phyloP scores from a whole-genome alignment of 495 filamentous ascomycete genomes.

The Apodospora peruviana region DNA sequence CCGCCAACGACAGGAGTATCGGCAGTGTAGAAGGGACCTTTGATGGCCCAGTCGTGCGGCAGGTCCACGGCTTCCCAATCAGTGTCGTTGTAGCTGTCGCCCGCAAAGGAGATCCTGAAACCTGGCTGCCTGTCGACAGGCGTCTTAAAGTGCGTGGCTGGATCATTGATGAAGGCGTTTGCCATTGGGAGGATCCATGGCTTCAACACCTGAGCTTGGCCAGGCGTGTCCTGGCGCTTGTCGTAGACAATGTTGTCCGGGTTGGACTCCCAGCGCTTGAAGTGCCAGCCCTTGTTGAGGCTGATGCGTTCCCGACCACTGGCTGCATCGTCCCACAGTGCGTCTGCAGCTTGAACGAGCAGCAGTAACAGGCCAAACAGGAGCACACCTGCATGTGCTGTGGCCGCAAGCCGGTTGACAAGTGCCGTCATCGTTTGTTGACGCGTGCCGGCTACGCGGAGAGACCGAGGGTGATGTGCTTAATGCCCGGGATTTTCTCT shows the following conservation, averaged over 20 bases:
- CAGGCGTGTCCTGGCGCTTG: no score
- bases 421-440: no score
- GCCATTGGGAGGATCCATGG: not conserved
- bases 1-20: slow-evolving; percentile 41
- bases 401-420: no score
- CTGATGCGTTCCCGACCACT: not conserved
- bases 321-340: no score
- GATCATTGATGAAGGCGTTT: not conserved
- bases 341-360: no score
- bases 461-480: no score
- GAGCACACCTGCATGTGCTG: no score
- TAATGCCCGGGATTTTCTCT: no score
- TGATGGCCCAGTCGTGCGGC: slow-evolving; percentile 46
- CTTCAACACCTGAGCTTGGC: no score
- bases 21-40: slow-evolving; percentile 43
- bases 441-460: no score
- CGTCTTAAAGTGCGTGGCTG: not conserved
- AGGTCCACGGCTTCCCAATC: slow-evolving; percentile 5
- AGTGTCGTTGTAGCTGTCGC: slow-evolving; percentile 5
- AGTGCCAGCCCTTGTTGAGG: not conserved
- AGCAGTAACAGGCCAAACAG: no score
- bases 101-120: not conserved
- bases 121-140: not conserved
- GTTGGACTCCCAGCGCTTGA: not conserved
- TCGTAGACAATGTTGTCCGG: not conserved